Evolutionary conservation across 192 early-diverging fungal genomes (phyloP).

Genomic region (Entomortierella lignicola): DNA sequence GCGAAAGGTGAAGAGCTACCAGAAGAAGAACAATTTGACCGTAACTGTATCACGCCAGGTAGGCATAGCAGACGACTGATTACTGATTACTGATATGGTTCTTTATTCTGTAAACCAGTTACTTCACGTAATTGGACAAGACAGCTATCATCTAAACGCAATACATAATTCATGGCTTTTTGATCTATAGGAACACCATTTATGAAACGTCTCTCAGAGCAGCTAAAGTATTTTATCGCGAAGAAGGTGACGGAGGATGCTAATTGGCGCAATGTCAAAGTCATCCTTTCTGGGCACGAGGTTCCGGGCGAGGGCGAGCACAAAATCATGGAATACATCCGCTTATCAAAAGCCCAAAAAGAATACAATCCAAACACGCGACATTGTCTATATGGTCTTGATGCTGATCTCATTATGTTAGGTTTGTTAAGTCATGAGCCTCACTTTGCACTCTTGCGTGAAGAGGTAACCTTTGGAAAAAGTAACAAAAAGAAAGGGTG

Average conservation of each 20-base stretch:
- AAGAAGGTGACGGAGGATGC: slow-evolving; percentile 90
- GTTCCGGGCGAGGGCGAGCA: slow-evolving; percentile 99
- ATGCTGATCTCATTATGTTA: slow-evolving; percentile 98
- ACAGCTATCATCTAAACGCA: too few relatives aligned
- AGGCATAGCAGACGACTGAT: neutral
- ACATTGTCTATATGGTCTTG: slow-evolving; percentile 97
- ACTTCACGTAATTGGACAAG: too few relatives aligned
- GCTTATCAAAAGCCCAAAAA: slow-evolving; percentile 81
- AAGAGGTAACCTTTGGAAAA: slow-evolving; percentile 89
- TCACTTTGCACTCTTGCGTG: slow-evolving; percentile 94
- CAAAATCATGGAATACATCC: slow-evolving; percentile 99
- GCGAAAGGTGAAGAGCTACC: slow-evolving; percentile 76
- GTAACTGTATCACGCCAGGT: slow-evolving; percentile 98
- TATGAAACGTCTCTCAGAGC: slow-evolving; percentile 90
- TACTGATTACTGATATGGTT: too few relatives aligned
- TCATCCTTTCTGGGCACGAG: slow-evolving; percentile 93
- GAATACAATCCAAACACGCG: slow-evolving; percentile 89
- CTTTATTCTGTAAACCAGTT: too few relatives aligned
- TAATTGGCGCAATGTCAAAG: slow-evolving; percentile 89
- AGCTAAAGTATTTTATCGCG: slow-evolving; percentile 90
- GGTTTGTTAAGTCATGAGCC: slow-evolving; percentile 96
- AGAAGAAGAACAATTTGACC: slow-evolving; percentile 86
- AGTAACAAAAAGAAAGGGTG: slow-evolving; percentile 66
- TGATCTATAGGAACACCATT: slow-evolving; percentile 83
- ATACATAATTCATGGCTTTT: too few relatives aligned